Evolutionary conservation across 306 rosid species (phyloP), one percentile per base, ranked within the genome.

Genomic region (Alnus rubra): DNA sequence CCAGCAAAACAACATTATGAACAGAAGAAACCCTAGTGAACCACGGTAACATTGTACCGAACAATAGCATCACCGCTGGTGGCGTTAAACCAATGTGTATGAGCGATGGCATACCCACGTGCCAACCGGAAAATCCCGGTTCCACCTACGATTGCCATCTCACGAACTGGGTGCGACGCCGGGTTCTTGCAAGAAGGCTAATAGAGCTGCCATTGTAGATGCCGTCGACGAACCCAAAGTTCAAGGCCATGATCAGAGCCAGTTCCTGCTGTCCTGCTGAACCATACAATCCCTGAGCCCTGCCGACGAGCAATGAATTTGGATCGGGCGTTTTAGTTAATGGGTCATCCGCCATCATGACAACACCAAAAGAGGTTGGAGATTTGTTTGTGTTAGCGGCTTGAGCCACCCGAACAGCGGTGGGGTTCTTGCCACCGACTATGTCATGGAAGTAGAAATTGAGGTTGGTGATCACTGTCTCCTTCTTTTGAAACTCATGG

Each of bases 381-480:
- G 68, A 87, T 33, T 87, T 87, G 47, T 56, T 51, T 4, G 91
- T 80, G 11, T 45, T 84, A 0, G 74, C 14, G 0, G 91, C 94
- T 47, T 88, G 74, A 0, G 92, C 97, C 14, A 94, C 89, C 68
- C 85, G 84, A 9, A 92, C 14, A 3, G 93, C 94, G 44, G 83
- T 90, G 0, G 97, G 98, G 72, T 68, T 88, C 70, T 79, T 75
- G n/a, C 98, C 97, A 33, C 96, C 90, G 9, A 86, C 0, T 0
- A 75, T 89, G 89, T 94, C 98, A 11, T 94, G 98, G 86, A 94
- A 94, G 83, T 87, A 94, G 88, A 94, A 94, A 5, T 92, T 90
- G 30, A 94, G 88, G 75, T 75, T 89, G 14, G 96, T 42, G 45
- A 42, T 89, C 13, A 78, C 75, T 0, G 78, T 86, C 12, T 89